Base-by-base conservation (phyloP, 495 filamentous ascomycete species). In the Penicillium angulare region DNA sequence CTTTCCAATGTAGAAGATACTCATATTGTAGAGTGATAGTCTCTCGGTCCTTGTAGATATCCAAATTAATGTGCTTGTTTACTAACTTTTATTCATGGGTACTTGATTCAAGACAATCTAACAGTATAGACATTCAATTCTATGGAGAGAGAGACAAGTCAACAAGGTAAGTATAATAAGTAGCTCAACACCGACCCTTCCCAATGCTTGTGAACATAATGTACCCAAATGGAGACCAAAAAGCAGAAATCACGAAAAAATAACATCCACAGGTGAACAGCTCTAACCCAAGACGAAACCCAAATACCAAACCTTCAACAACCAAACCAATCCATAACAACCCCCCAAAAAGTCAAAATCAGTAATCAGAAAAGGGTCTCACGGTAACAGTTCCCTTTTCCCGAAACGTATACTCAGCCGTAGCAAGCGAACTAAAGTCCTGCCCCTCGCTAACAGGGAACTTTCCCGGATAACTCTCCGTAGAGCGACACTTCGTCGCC, bases 341-440 rank as follows among this genome's bases (percentile, higher is more conserved):
- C n/a, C n/a, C n/a, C n/a, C n/a, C n/a, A n/a, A n/a, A n/a, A n/a
- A 13, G 5, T 29, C 40, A 43, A 5, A 7, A 13, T 16, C 2
- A 66, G 15, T 66, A 59, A 45, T 68, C 65, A 12, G 70, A 70
- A 44, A 70, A 72, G 22, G 70, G 70, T 38, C 70, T 50, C 27
- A 65, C 70, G 44, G 59, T 57, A 26, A 64, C 68, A 31, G 57
- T 60, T 12, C 57, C 64, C 23, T 45, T 49, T 41, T 63, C 61
- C 10, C 57, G 54, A 27, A 69, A 50, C 20, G 47, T 44, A 36
- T 52, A 50, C 20, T 60, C 56, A 10, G 61, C 62, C 10, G 57
- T 65, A 7, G 64, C 67, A 50, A 69, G 47, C 7, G 49, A 52
- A 44, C 59, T 62, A 47, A 42, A 56, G 15, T 67, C 61, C 56